Percentiles rank a stretch among this genome's conserved stretches.
These are phyloP conservation scores for rapeseed (Brassica napus) DNA, from an alignment of 345 rosid genomes.

Conservation along the genomic window DNA sequence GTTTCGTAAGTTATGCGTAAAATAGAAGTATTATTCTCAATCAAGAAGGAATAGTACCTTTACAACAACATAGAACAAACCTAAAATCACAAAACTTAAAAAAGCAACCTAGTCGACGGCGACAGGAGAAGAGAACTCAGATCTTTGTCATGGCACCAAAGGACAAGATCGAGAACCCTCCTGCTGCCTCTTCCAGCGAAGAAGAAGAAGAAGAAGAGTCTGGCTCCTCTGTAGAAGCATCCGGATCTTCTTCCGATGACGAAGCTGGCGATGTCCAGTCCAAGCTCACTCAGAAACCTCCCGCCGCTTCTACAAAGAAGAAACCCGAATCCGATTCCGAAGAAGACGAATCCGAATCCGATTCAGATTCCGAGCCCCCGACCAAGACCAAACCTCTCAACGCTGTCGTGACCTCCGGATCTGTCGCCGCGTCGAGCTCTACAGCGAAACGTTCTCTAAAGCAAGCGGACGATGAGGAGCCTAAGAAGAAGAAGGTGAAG, in stretches of 20 bases:
- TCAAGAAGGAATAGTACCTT: background rate
- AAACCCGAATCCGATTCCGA: conserved; percentile 34
- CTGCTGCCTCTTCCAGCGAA: conserved; percentile 32
- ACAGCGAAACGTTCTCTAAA: conserved; percentile 28
- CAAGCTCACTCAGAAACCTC: background rate
- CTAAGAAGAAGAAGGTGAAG: conserved; percentile 40
- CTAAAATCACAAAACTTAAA: conserved; percentile 19
- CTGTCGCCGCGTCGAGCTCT: conserved; percentile 15
- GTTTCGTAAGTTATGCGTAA: background rate
- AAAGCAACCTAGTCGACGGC: conserved; percentile 24
- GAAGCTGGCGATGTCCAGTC: background rate
- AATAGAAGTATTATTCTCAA: background rate
- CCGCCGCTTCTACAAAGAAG: background rate
- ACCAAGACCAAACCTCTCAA: conserved; percentile 17
- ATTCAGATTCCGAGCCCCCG: conserved; percentile 26
- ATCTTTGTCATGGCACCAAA: conserved; percentile 39
- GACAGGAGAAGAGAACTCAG: background rate
- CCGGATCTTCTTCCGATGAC: conserved; percentile 25
- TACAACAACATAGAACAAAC: background rate
- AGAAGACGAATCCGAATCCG: conserved; percentile 37
- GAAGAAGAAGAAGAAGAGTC: conserved; percentile 41
- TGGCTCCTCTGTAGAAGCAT: conserved; percentile 24
- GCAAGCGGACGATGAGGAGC: background rate
- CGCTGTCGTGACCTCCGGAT: conserved; percentile 26
- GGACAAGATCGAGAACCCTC: conserved; percentile 27